Percentiles rank a stretch among this genome's conserved stretches.
Conservation (phyloP, 2,329 filamentous ascomycete species). For the Aureobasidium sp. region DNA sequence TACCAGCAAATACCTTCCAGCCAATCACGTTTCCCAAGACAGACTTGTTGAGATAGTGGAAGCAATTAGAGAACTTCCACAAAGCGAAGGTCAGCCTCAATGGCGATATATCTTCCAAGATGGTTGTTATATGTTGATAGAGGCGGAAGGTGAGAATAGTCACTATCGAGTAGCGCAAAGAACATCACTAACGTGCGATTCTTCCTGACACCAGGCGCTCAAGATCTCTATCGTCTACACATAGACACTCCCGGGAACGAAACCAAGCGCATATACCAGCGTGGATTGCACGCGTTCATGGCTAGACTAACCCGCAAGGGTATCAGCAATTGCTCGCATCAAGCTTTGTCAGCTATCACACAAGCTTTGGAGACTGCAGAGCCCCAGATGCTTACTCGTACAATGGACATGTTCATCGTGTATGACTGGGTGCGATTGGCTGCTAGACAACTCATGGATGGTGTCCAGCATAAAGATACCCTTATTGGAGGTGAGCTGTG, state of each 20-base stretch:
- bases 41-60: background rate
- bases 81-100: background rate
- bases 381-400: background rate
- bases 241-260: background rate
- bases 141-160: background rate
- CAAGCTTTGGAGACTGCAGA: background rate
- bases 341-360: background rate
- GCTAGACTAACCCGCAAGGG: background rate
- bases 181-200: background rate
- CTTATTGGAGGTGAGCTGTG: background rate
- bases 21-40: background rate
- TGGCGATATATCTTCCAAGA: background rate
- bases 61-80: background rate
- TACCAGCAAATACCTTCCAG: background rate
- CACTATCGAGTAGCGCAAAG: background rate
- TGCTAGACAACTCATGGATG: background rate
- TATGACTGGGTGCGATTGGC: background rate
- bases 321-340: background rate
- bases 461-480: background rate
- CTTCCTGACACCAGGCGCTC: background rate
- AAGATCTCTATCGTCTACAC: background rate
- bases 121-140: background rate
- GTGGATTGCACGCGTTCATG: background rate
- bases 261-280: background rate
- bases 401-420: background rate